Evolutionary conservation across 192 early-diverging fungal species (phyloP).

Genomic region (Geranomyces variabilis): DNA sequence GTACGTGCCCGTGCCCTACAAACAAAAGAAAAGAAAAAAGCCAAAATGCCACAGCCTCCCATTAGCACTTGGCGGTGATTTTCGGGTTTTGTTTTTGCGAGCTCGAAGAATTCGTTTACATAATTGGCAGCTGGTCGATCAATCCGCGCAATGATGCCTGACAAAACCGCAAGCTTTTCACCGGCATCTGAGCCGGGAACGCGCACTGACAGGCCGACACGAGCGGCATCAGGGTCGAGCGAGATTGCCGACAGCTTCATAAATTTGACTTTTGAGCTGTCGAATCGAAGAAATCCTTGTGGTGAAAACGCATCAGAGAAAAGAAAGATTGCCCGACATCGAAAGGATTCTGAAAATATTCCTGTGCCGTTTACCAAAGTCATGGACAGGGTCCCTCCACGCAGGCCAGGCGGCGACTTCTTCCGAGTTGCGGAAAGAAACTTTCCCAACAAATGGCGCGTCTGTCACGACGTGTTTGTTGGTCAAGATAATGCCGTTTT

Average conservation of each 20-base stretch:
- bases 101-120: background rate
- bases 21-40: background rate
- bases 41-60: no score
- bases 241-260: constrained; percentile 53
- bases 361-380: constrained; percentile 60
- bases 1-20: constrained; percentile 41
- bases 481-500: constrained; percentile 64
- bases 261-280: constrained; percentile 69
- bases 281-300: constrained; percentile 64
- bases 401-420: constrained; percentile 72
- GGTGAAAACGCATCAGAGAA: background rate
- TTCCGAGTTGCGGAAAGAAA: constrained; percentile 48
- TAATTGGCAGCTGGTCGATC: constrained; percentile 35
- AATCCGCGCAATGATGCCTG: constrained; percentile 39
- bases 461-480: constrained; percentile 66
- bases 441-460: constrained; percentile 56
- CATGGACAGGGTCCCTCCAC: constrained; percentile 66
- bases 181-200: constrained; percentile 49
- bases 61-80: no score
- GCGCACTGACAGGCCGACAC: constrained; percentile 74
- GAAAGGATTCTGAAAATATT: background rate
- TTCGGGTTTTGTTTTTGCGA: no score
- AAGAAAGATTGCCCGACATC: background rate
- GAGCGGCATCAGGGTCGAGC: constrained; percentile 61
- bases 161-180: constrained; percentile 39